Percentiles rank a stretch among this genome's conserved stretches.
Conservation (phyloP, 805 yeast species). For the Candida peoriensis region DNA sequence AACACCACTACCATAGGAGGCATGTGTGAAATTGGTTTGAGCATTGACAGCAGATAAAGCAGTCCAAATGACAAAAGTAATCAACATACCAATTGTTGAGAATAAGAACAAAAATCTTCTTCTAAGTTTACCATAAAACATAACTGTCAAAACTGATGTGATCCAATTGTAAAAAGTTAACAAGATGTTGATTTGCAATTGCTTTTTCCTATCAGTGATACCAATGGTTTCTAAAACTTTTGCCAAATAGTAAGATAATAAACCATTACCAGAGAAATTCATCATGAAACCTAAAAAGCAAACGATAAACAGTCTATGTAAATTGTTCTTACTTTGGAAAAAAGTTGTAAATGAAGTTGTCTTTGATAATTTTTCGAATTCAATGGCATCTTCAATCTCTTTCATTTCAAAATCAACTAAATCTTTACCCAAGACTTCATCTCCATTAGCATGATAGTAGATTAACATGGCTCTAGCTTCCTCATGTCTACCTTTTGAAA, state of each 20-base stretch:
- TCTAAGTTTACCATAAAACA: conserved; percentile 25
- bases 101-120: conserved; percentile 34
- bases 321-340: conserved; percentile 32
- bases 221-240: conserved; percentile 50
- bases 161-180: conserved; percentile 43
- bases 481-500: conserved; percentile 36
- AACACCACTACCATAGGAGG: conserved; percentile 39
- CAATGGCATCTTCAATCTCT: conserved; percentile 36
- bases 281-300: conserved; percentile 30
- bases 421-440: conserved; percentile 19
- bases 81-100: conserved; percentile 32
- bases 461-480: conserved; percentile 39
- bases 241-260: conserved; percentile 46
- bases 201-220: conserved; percentile 39
- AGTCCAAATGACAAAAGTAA: conserved; percentile 39
- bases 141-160: conserved; percentile 27
- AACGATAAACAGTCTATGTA: conserved; percentile 37
- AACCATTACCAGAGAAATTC: conserved; percentile 49
- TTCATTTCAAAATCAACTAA: conserved; percentile 35
- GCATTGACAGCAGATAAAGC: conserved; percentile 41
- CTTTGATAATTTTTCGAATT: conserved; percentile 33
- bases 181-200: conserved; percentile 47
- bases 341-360: conserved; percentile 35
- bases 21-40: conserved; percentile 35
- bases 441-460: conserved; percentile 34